These are phyloP conservation scores for Penicillium paxilli DNA, from an alignment of 495 filamentous ascomycete genomes.

Conservation along the genomic window DNA sequence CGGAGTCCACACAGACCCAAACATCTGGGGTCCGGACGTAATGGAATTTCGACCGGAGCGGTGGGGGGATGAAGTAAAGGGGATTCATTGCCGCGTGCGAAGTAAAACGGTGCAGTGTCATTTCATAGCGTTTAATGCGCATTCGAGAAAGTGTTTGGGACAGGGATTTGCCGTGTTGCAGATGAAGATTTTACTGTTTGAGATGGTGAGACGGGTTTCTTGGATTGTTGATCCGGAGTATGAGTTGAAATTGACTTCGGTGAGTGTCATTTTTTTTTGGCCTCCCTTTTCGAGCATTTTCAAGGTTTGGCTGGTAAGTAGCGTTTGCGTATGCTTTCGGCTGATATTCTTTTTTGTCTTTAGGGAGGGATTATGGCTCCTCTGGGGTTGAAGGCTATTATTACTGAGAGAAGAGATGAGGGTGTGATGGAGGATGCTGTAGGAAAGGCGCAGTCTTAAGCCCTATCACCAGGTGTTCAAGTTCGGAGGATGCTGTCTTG, in stretches of 20 bases:
- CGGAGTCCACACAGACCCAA: constrained; percentile 29
- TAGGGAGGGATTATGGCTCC: constrained; percentile 19
- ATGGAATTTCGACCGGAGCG: constrained; percentile 33
- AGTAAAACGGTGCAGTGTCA: constrained; percentile 29
- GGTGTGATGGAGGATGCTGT: neutral
- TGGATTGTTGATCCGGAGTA: constrained; percentile 34
- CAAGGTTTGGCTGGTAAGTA: too few relatives aligned
- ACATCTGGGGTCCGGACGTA: constrained; percentile 31
- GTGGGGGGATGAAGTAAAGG: constrained; percentile 34
- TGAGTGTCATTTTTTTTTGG: constrained; percentile 16
- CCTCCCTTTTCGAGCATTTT: too few relatives aligned
- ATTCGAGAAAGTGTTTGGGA: constrained; percentile 37
- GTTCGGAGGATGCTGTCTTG: too few relatives aligned
- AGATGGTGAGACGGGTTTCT: constrained; percentile 24
- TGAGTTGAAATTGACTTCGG: constrained; percentile 33
- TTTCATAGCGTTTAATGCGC: constrained; percentile 39
- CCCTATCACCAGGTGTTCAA: too few relatives aligned
- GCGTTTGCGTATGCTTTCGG: neutral
- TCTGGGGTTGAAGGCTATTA: constrained; percentile 7
- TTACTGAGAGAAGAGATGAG: neutral
- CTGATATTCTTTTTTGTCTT: neutral
- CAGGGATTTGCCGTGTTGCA: constrained; percentile 36
- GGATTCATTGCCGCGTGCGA: constrained; percentile 28
- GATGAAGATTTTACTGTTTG: constrained; percentile 34
- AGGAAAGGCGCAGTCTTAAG: neutral